These are phyloP conservation scores for Madurella fahalii DNA, from an alignment of 2,329 filamentous ascomycete genomes.

Conservation along the genomic window DNA sequence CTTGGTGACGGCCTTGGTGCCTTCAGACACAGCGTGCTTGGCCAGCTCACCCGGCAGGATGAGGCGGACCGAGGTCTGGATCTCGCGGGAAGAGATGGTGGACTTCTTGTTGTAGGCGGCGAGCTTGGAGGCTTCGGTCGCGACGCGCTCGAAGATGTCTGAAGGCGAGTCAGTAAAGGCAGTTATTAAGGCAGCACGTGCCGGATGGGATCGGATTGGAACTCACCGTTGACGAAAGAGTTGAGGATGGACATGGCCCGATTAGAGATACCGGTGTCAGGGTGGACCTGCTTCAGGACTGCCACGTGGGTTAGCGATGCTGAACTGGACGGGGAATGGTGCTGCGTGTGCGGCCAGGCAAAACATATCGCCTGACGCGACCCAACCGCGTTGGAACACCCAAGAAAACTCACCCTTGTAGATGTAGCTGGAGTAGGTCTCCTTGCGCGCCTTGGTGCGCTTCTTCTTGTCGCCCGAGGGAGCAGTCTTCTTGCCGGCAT, in stretches of 20 bases:
- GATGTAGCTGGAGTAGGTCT: conserved; percentile 99
- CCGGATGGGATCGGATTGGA: background rate
- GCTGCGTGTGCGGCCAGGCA: conserved; percentile 9
- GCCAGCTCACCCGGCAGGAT: conserved; percentile 98
- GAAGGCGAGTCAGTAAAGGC: conserved; percentile 25
- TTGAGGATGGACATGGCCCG: conserved; percentile 99
- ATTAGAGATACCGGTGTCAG: conserved; percentile 99
- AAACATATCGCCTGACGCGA: background rate
- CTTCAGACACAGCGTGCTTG: conserved; percentile 99
- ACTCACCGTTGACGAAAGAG: conserved; percentile 96
- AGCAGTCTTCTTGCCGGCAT: conserved; percentile 99
- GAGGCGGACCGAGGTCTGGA: conserved; percentile 97
- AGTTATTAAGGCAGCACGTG: background rate
- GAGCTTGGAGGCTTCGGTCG: conserved; percentile 97
- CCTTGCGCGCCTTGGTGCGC: conserved; percentile 99
- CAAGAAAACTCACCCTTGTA: conserved; percentile 78
- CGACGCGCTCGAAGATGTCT: conserved; percentile 99
- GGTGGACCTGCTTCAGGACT: conserved; percentile 99
- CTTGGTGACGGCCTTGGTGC: conserved; percentile 99
- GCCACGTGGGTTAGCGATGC: conserved; percentile 18
- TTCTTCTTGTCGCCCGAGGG: conserved; percentile 99
- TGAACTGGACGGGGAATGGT: background rate
- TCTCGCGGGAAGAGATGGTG: conserved; percentile 98
- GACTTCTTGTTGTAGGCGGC: conserved; percentile 99
- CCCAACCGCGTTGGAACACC: conserved; percentile 23